Percentiles rank a stretch among this genome's conserved stretches.
phyloP scores from a whole-genome alignment of 163 green algal genomes.

The Smithsoniella earleae region DNA sequence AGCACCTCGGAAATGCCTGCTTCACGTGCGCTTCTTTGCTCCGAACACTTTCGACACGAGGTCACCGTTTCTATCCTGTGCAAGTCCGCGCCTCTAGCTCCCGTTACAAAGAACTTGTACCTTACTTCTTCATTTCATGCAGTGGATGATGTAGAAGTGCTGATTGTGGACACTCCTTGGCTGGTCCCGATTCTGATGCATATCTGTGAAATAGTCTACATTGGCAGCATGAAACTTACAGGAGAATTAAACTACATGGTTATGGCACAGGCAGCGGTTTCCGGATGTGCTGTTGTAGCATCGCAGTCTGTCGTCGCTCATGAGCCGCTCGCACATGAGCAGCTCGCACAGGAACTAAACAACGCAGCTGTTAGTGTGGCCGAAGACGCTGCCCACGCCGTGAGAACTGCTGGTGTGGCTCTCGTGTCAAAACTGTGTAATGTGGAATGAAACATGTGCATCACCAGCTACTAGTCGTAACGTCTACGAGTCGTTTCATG shows the following conservation, averaged over 20 bases:
- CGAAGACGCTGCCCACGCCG: slow-evolving; percentile 18
- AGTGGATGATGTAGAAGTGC: slow-evolving; percentile 16
- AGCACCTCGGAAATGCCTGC: slow-evolving; percentile 1
- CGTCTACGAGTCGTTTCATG: background rate
- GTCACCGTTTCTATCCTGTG: too few species aligned
- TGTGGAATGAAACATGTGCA: background rate
- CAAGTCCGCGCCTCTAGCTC: too few species aligned
- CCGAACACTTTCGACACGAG: background rate
- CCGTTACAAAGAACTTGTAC: background rate
- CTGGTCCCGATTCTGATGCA: slow-evolving; percentile 12
- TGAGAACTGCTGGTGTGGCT: background rate
- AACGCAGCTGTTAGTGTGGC: slow-evolving; percentile 19
- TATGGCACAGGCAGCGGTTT: slow-evolving; percentile 12
- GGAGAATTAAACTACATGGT: slow-evolving; percentile 6
- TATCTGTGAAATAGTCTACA: slow-evolving; percentile 23
- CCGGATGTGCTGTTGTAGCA: slow-evolving; percentile 13
- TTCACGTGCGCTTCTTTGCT: slow-evolving; percentile 8
- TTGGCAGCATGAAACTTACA: background rate
- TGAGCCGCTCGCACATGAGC: background rate
- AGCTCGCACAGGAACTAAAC: slow-evolving; percentile 26
- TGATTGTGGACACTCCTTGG: slow-evolving; percentile 29
- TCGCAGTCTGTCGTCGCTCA: slow-evolving; percentile 11
- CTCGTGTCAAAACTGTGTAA: background rate
- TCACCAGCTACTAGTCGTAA: background rate
- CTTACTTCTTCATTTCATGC: background rate